phyloP scores from a whole-genome alignment of 1,284 basidiomycete species.

The Austroboletus rostrupii region DNA sequence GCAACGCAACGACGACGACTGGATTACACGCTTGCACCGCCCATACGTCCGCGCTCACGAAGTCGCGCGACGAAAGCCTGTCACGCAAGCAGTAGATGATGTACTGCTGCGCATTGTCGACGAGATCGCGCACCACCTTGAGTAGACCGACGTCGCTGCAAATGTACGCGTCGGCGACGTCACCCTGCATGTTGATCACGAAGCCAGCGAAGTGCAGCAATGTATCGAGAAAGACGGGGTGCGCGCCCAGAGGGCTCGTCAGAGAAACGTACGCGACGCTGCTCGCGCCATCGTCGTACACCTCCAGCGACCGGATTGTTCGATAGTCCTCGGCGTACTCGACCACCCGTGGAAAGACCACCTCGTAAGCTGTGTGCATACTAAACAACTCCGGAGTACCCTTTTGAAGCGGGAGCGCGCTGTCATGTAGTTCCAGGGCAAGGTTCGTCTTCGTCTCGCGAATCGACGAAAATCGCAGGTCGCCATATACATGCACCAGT shows the following conservation, averaged over 20 bases:
- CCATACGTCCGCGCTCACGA: slow-evolving; percentile 47
- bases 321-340: slow-evolving; percentile 58
- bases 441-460: slow-evolving; percentile 39
- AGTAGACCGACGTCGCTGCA: slow-evolving; percentile 53
- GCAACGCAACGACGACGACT: slow-evolving; percentile 45
- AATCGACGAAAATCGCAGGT: slow-evolving; percentile 36
- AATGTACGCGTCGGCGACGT: slow-evolving; percentile 53
- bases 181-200: slow-evolving; percentile 55
- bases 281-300: slow-evolving; percentile 47
- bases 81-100: slow-evolving; percentile 49
- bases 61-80: slow-evolving; percentile 39
- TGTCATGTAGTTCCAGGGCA: slow-evolving; percentile 31
- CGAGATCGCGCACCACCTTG: slow-evolving; percentile 39
- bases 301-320: slow-evolving; percentile 50
- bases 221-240: slow-evolving; percentile 63
- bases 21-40: slow-evolving; percentile 38
- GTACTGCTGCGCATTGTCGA: slow-evolving; percentile 42
- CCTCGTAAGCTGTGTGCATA: slow-evolving; percentile 56
- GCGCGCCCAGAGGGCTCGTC: slow-evolving; percentile 38
- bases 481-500: slow-evolving; percentile 46
- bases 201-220: slow-evolving; percentile 68
- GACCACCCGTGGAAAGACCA: slow-evolving; percentile 66
- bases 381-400: slow-evolving; percentile 45
- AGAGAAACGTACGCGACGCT: slow-evolving; percentile 49
- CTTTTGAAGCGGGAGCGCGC: slow-evolving; percentile 30